A percentile compares a stretch with the other conserved stretches of the same genome.
Conservation (phyloP, 1,284 basidiomycete species). For the Polyporus tsugae region DNA sequence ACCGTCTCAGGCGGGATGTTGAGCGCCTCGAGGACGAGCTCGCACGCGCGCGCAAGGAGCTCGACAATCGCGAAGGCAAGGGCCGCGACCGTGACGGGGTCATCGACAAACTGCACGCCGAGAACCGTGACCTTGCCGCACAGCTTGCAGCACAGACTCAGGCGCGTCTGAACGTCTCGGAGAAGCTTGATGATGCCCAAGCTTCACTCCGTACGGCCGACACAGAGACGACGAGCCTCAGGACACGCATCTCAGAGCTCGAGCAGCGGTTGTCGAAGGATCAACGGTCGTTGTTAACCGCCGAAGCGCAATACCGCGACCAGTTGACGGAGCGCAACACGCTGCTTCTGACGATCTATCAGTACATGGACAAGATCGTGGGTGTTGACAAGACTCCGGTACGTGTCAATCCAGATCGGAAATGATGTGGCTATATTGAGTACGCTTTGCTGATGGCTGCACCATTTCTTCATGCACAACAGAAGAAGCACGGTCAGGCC, state of each 20-base stretch:
- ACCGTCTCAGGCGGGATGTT: constrained; percentile 87
- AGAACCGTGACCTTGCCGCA: constrained; percentile 80
- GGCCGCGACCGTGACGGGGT: constrained; percentile 73
- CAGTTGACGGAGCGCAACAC: constrained; percentile 94
- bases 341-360: constrained; percentile 90
- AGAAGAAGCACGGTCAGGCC: constrained; percentile 77
- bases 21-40: constrained; percentile 85
- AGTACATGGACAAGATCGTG: constrained; percentile 94
- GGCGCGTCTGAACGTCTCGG: constrained; percentile 81
- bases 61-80: constrained; percentile 72
- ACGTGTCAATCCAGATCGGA: constrained; percentile 42
- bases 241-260: constrained; percentile 73
- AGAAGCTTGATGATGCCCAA: constrained; percentile 84
- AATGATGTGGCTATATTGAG: not conserved
- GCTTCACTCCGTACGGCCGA: constrained; percentile 70
- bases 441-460: not conserved
- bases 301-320: constrained; percentile 86
- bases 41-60: constrained; percentile 74
- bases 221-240: constrained; percentile 64
- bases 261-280: constrained; percentile 88
- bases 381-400: constrained; percentile 88
- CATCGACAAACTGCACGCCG: constrained; percentile 78
- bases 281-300: constrained; percentile 74
- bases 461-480: not conserved
- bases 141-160: constrained; percentile 87